These are phyloP conservation scores for Lodderomyces elongisporus DNA, from an alignment of 1,139 yeast species.

Conservation along the genomic window DNA sequence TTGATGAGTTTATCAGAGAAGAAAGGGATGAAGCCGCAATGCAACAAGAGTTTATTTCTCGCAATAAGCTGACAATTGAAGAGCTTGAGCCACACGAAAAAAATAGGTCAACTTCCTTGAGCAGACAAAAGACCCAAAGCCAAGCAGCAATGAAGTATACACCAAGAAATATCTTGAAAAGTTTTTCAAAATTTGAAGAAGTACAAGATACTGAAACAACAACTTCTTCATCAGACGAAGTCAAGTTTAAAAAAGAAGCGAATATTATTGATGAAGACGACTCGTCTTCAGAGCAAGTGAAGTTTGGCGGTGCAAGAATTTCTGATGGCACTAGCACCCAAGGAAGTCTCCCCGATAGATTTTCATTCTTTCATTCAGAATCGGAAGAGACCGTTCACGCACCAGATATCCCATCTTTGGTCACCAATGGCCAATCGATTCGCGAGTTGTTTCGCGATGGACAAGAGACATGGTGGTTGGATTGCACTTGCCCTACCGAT, in stretches of 20 bases:
- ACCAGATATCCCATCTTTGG: conserved; percentile 74
- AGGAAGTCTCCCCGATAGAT: conserved; percentile 60
- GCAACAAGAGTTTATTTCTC: conserved; percentile 30
- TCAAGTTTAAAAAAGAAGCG: conserved; percentile 30
- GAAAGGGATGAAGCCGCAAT: conserved; percentile 29
- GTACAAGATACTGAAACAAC: conserved; percentile 8
- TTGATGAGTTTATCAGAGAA: conserved; percentile 67
- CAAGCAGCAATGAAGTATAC: conserved; percentile 60
- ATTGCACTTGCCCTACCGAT: conserved; percentile 64
- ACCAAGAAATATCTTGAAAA: conserved; percentile 37
- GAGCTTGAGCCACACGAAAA: conserved; percentile 2
- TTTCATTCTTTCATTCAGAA: conserved; percentile 76
- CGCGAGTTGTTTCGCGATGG: conserved; percentile 55
- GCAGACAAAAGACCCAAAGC: conserved; percentile 2
- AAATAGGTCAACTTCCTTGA: background rate
- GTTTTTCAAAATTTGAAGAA: conserved; percentile 9
- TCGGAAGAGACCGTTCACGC: conserved; percentile 86
- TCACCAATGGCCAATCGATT: conserved; percentile 60
- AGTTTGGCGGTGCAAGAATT: conserved; percentile 10
- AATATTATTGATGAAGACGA: conserved; percentile 25
- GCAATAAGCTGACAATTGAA: conserved; percentile 11
- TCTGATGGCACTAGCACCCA: conserved; percentile 9
- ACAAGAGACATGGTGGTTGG: conserved; percentile 70
- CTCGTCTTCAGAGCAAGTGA: conserved; percentile 23
- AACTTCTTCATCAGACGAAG: conserved; percentile 9